Evolutionary conservation across 805 yeast species (phyloP), one percentile per base, ranked within the genome.

Genomic region (Starmera pachycereana): DNA sequence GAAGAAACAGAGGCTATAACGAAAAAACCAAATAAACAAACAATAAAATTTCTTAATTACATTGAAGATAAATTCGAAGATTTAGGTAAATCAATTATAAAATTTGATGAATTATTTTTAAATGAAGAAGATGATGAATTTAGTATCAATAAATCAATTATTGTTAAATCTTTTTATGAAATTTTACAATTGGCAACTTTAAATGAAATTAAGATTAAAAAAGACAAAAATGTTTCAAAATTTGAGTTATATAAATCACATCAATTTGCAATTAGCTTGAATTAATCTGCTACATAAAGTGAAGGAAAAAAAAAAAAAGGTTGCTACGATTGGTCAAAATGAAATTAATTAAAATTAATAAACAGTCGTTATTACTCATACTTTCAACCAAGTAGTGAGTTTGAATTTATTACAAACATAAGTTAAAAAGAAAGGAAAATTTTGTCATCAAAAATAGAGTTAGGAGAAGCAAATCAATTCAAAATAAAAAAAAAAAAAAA

Each of bases 81-180:
- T 13, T 38, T 39, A 8, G 32, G 40, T 3, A 14, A 28, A 1
- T 9, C 18, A 6, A 9, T 33, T 9, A 22, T 53, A 29, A 38
- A 44, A 3, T 53, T 54, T 42, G 39, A 38, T 11, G 38, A 45
- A 7, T 39, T 54, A n/a, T 29, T 54, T 11, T 42, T 45, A 8
- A 35, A 33, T 8, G 36, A 39, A 28, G 18, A 14, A 6, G 12
- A 8, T 6, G 19, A 16, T 8, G 18, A 13, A 5, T 14, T 16
- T 14, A 32, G 19, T 11, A 36, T 37, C 13, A 37, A 40, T 29
- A 49, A 40, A 38, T 30, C 46, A 4, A 41, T 47, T 11, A 36
- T 51, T 30, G 56, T 45, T n/a, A 50, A 47, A 22, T 50, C 58
- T 2, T 53, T 55, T 38, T 53, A 52, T 40, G 56, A 52, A 14